Conservation (phyloP, 1,284 basidiomycete species). For the Malassezia cuniculi region DNA sequence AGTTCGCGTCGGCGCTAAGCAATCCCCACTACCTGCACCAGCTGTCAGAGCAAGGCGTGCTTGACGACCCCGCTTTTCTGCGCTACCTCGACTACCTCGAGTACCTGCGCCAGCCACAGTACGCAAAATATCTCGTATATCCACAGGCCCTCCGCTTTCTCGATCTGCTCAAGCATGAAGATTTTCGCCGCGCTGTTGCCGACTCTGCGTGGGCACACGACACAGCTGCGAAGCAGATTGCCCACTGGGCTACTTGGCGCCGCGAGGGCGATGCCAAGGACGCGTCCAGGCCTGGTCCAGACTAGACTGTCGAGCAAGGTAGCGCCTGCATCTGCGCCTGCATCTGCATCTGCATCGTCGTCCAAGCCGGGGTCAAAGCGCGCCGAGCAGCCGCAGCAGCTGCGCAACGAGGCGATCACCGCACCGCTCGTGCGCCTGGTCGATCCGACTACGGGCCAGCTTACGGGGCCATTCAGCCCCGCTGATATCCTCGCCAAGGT, state of each 20-base stretch:
- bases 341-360: too few species aligned
- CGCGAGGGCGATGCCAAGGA: neutral
- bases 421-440: constrained; percentile 22
- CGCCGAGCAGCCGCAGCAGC: constrained; percentile 4
- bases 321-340: too few species aligned
- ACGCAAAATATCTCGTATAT: constrained; percentile 34
- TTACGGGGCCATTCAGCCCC: constrained; percentile 22
- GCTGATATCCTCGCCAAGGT: constrained; percentile 23
- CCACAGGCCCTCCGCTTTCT: constrained; percentile 33
- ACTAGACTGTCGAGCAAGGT: too few species aligned
- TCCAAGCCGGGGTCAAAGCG: too few species aligned
- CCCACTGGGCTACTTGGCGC: constrained; percentile 37
- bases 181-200: constrained; percentile 25
- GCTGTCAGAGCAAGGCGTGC: constrained; percentile 23
- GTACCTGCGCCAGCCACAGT: constrained; percentile 29
- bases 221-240: constrained; percentile 26
- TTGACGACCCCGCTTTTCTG: constrained; percentile 23
- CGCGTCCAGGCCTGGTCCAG: too few species aligned
- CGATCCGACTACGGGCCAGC: constrained; percentile 26
- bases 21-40: constrained; percentile 35
- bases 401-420: constrained; percentile 18
- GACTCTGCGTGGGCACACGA: constrained; percentile 30
- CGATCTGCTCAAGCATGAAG: constrained; percentile 21
- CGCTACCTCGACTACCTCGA: constrained; percentile 29
- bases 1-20: constrained; percentile 35